A percentile compares a stretch with the other conserved stretches of the same genome.
These are phyloP conservation scores for Voacanga thouarsii DNA, from an alignment of 257 asterid species.

Conservation along the genomic window DNA sequence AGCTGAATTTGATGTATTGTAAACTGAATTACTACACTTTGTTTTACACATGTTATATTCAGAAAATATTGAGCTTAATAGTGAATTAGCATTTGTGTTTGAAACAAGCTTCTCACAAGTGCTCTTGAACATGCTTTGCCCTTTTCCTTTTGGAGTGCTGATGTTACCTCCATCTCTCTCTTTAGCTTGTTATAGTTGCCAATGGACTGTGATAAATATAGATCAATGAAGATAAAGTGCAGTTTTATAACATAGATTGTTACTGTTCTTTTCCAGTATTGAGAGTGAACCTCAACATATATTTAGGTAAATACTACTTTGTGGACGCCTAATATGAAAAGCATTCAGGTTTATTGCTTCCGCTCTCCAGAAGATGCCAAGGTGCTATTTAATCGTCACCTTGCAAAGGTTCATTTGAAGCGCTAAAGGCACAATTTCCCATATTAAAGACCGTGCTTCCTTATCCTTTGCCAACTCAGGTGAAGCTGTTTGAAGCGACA, in stretches of 20 bases:
- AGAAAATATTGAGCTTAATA: too few relatives aligned
- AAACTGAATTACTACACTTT: not conserved
- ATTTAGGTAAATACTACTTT: conserved; percentile 40
- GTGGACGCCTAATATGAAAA: conserved; percentile 35
- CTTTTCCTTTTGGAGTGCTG: not conserved
- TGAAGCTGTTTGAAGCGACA: conserved; percentile 44
- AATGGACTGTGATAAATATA: not conserved
- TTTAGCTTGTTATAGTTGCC: not conserved
- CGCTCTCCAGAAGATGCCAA: conserved; percentile 39
- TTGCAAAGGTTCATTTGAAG: conserved; percentile 30
- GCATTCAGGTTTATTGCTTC: conserved; percentile 39
- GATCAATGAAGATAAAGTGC: not conserved
- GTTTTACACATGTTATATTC: not conserved
- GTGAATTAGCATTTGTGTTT: not conserved
- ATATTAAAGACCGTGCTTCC: conserved; percentile 39
- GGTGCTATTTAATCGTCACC: conserved; percentile 40
- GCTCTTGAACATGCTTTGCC: not conserved
- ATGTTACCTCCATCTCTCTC: not conserved
- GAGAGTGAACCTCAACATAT: not conserved
- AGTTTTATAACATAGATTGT: not conserved
- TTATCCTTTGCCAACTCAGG: conserved; percentile 43
- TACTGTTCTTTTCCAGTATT: not conserved
- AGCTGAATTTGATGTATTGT: not conserved
- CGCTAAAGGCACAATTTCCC: conserved; percentile 45
- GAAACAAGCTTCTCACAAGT: not conserved